Evolutionary conservation across 1,284 basidiomycete species (phyloP).

Genomic region (Phenoliferia sp.): DNA sequence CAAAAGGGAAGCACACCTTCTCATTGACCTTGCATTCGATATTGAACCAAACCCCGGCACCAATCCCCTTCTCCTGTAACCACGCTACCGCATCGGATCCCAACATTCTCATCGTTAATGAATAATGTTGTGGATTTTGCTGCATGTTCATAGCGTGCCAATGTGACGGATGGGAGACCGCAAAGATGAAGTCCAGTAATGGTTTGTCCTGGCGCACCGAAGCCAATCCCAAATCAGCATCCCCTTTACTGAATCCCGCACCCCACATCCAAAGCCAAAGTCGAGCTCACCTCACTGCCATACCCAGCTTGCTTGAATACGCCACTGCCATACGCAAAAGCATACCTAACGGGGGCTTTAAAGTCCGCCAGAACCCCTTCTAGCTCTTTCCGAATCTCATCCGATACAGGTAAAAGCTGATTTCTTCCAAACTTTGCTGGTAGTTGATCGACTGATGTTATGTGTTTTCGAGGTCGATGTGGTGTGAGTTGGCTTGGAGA

Average conservation of each 20-base stretch:
- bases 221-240: too few relatives aligned
- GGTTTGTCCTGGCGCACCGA: constrained; percentile 53
- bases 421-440: constrained; percentile 27
- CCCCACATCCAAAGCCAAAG: not conserved
- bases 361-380: constrained; percentile 70
- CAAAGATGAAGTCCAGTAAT: constrained; percentile 94
- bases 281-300: constrained; percentile 7
- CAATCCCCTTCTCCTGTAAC: constrained; percentile 61
- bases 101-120: constrained; percentile 70
- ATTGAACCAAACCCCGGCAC: constrained; percentile 94
- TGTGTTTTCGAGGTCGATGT: not conserved
- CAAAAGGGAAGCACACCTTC: constrained; percentile 57
- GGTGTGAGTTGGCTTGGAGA: too few relatives aligned
- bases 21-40: constrained; percentile 77
- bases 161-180: constrained; percentile 81
- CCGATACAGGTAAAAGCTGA: constrained; percentile 27
- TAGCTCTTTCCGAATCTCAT: constrained; percentile 67
- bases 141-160: constrained; percentile 94
- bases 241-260: not conserved
- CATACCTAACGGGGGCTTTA: constrained; percentile 80
- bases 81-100: constrained; percentile 71
- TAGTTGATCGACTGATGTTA: constrained; percentile 25
- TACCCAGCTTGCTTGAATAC: constrained; percentile 86
- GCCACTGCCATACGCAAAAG: constrained; percentile 90
- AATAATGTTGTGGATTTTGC: constrained; percentile 85